These are phyloP conservation scores for Herpotrichia juniperi DNA, from an alignment of 2,329 filamentous ascomycete genomes.

Conservation along the genomic window DNA sequence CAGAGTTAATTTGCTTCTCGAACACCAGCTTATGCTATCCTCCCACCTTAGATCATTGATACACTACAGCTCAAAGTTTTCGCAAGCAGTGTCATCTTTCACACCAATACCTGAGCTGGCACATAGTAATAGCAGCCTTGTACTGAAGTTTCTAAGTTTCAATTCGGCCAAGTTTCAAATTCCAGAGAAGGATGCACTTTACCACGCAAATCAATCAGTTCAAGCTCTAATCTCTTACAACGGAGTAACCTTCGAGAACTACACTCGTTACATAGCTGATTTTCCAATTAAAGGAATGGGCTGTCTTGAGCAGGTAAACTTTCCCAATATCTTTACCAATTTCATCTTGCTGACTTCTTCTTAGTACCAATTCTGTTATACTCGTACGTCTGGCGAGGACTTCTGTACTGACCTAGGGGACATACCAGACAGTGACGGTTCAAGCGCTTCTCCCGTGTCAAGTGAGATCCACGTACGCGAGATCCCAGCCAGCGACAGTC, in stretches of 20 bases:
- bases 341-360: background rate
- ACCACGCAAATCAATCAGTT: constrained; percentile 5
- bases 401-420: constrained; percentile 8
- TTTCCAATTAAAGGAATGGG: background rate
- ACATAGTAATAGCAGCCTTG: background rate
- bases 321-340: background rate
- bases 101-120: background rate
- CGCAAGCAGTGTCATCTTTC: background rate
- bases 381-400: background rate
- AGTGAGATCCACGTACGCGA: background rate
- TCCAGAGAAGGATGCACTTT: background rate
- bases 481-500: background rate
- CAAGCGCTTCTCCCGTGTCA: background rate
- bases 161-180: background rate
- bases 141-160: background rate
- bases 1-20: no score
- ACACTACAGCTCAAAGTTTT: background rate
- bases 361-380: constrained; percentile 15
- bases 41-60: background rate
- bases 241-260: background rate
- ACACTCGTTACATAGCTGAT: background rate
- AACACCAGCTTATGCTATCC: background rate
- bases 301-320: background rate
- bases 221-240: background rate
- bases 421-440: constrained; percentile 1